Conservation (phyloP, 345 rosid genomes). For the Linum trigynum region DNA sequence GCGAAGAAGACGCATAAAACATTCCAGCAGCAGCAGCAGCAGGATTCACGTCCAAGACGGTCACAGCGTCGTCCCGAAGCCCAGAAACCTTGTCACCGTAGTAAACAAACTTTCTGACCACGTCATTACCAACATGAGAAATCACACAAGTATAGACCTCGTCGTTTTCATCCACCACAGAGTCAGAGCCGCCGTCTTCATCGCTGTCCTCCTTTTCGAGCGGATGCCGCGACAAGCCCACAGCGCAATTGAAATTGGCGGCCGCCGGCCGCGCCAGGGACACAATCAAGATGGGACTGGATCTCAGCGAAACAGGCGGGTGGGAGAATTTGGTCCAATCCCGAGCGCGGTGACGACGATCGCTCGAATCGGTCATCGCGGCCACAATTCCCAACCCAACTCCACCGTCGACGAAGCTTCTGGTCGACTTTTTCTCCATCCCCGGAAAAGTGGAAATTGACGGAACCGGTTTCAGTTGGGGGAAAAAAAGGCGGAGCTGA, state of each 20-base stretch:
- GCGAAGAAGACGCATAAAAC: slow-evolving; percentile 14
- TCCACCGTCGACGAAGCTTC: slow-evolving; percentile 16
- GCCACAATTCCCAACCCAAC: slow-evolving; percentile 31
- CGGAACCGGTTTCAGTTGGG: not conserved
- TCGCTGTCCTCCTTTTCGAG: not conserved
- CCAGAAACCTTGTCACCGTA: slow-evolving; percentile 7
- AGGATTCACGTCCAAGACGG: slow-evolving; percentile 5
- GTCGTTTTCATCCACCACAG: slow-evolving; percentile 7
- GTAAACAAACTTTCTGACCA: slow-evolving; percentile 14
- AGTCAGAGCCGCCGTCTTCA: not conserved
- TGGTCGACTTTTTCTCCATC: slow-evolving; percentile 13
- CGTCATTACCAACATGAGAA: slow-evolving; percentile 17
- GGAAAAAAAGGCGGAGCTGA: no score
- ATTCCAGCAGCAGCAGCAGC: not conserved
- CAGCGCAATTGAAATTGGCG: slow-evolving; percentile 1
- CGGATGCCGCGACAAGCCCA: not conserved
- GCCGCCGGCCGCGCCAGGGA: slow-evolving; percentile 10
- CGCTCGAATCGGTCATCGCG: slow-evolving; percentile 17
- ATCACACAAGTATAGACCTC: slow-evolving; percentile 24
- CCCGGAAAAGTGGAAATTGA: not conserved
- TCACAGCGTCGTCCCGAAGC: not conserved
- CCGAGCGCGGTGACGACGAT: not conserved
- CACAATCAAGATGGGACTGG: slow-evolving; percentile 16
- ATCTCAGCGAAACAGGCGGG: slow-evolving; percentile 16
- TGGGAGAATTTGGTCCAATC: not conserved